phyloP scores from a whole-genome alignment of 345 rosid species.

The Sisymbrium irio region DNA sequence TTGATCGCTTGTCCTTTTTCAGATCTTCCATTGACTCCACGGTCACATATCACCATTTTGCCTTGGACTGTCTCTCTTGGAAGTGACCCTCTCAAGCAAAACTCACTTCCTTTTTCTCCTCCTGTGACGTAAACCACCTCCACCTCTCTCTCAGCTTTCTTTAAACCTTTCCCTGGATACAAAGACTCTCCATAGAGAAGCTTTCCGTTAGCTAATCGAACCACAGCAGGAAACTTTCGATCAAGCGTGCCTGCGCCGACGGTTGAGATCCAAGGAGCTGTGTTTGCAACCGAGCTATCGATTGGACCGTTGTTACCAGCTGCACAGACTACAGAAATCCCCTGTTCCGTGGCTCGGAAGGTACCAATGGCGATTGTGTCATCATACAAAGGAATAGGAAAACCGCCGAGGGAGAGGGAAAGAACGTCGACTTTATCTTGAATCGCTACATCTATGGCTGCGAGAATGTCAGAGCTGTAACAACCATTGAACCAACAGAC shows the following conservation, averaged over 20 bases:
- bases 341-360: slow-evolving; percentile 77
- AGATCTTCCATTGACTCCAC: slow-evolving; percentile 84
- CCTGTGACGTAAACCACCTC: slow-evolving; percentile 64
- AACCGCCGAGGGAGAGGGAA: slow-evolving; percentile 86
- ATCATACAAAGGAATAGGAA: slow-evolving; percentile 72
- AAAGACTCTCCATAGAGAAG: slow-evolving; percentile 75
- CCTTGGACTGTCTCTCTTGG: slow-evolving; percentile 60
- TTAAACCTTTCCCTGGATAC: slow-evolving; percentile 54
- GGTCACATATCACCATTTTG: slow-evolving; percentile 82
- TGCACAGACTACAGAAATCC: slow-evolving; percentile 80
- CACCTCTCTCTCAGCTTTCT: slow-evolving; percentile 43
- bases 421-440: slow-evolving; percentile 79
- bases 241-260: slow-evolving; percentile 90
- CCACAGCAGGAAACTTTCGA: slow-evolving; percentile 74
- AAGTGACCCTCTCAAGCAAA: slow-evolving; percentile 76
- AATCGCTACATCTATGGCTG: slow-evolving; percentile 84
- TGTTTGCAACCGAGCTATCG: slow-evolving; percentile 71
- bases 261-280: slow-evolving; percentile 91
- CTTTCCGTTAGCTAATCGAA: slow-evolving; percentile 54
- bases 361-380: slow-evolving; percentile 91
- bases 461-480: slow-evolving; percentile 83
- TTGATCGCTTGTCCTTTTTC: slow-evolving; percentile 81
- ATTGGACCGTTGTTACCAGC: slow-evolving; percentile 94
- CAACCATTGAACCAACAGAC: slow-evolving; percentile 90
- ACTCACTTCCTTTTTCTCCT: slow-evolving; percentile 61